Conservation (phyloP, 1,139 yeast genomes). For the Schwanniomyces etchellsii region DNA sequence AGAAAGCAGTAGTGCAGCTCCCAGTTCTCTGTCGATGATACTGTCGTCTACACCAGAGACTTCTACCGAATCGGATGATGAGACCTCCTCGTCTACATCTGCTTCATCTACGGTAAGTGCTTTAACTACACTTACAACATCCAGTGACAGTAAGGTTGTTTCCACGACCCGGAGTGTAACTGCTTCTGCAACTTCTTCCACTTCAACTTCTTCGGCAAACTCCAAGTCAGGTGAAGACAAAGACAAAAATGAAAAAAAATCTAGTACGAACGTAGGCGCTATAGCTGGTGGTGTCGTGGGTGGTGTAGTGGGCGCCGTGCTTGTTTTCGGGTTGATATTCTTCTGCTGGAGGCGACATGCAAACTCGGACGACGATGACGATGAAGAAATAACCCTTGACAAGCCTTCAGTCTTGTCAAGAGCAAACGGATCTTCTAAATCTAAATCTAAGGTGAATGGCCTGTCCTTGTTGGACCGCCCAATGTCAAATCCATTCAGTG, state of each 20-base stretch:
- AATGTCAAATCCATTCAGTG: constrained; percentile 52
- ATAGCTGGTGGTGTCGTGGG: constrained; percentile 71
- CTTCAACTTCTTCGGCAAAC: constrained; percentile 8
- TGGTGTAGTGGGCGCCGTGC: constrained; percentile 44
- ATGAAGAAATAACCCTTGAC: constrained; percentile 40
- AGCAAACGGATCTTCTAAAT: constrained; percentile 24
- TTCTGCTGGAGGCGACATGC: constrained; percentile 43
- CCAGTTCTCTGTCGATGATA: constrained; percentile 8
- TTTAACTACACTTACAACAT: constrained; percentile 5
- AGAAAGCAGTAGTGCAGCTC: constrained; percentile 7
- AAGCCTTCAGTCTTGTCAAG: constrained; percentile 19
- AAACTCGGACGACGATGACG: constrained; percentile 40
- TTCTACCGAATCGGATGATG: constrained; percentile 3
- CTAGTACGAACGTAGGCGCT: constrained; percentile 39
- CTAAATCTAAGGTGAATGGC: constrained; percentile 19
- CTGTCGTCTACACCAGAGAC: constrained; percentile 4
- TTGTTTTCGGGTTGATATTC: constrained; percentile 40
- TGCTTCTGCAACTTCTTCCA: constrained; percentile 6
- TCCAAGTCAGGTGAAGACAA: constrained; percentile 4
- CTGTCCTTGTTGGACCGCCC: constrained; percentile 37
- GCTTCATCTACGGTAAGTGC: constrained; percentile 7
- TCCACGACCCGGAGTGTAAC: constrained; percentile 12
- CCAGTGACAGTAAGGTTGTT: constrained; percentile 1
- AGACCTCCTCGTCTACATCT: constrained; percentile 5
- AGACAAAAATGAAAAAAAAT: constrained; percentile 6